Conservation (phyloP, 2,329 filamentous ascomycete genomes). For the Neonectria ditissima region DNA sequence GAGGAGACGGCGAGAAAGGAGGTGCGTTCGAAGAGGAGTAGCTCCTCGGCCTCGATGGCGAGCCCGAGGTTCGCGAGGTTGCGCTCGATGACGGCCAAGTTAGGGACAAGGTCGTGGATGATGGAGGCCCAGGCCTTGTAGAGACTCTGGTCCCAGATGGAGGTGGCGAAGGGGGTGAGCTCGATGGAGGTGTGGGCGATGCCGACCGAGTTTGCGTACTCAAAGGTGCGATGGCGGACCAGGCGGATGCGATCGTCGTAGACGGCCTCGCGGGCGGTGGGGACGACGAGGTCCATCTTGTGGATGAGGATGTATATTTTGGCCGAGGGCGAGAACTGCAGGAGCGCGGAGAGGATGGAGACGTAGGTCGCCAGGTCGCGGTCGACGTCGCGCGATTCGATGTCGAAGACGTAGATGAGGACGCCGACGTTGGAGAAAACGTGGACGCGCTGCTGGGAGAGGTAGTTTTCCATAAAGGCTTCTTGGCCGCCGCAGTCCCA, state of each 20-base stretch:
- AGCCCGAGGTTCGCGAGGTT: constrained; percentile 86
- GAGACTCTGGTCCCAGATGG: constrained; percentile 97
- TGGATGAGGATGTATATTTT: constrained; percentile 96
- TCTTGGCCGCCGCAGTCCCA: constrained; percentile 99
- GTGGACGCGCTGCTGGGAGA: constrained; percentile 93
- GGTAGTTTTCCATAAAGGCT: constrained; percentile 98
- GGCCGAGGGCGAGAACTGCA: constrained; percentile 83
- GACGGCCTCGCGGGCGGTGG: constrained; percentile 80
- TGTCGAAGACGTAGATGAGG: constrained; percentile 99
- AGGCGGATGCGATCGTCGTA: constrained; percentile 86
- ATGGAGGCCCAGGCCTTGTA: constrained; percentile 99
- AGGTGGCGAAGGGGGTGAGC: constrained; percentile 91
- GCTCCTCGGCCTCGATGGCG: constrained; percentile 91
- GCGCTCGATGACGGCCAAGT: constrained; percentile 86
- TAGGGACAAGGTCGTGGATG: constrained; percentile 97
- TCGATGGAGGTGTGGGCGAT: constrained; percentile 61
- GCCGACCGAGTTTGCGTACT: constrained; percentile 58
- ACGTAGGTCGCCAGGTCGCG: constrained; percentile 93
- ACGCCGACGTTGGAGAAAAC: constrained; percentile 98
- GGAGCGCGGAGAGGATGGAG: constrained; percentile 87
- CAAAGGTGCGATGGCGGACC: constrained; percentile 78
- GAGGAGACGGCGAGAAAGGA: constrained; percentile 97
- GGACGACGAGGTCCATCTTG: constrained; percentile 97
- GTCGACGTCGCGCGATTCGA: constrained; percentile 94
- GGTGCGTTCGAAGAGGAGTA: constrained; percentile 93